Evolutionary conservation across 2,329 filamentous ascomycete species (phyloP).

Genomic region (Fusarium sp.): DNA sequence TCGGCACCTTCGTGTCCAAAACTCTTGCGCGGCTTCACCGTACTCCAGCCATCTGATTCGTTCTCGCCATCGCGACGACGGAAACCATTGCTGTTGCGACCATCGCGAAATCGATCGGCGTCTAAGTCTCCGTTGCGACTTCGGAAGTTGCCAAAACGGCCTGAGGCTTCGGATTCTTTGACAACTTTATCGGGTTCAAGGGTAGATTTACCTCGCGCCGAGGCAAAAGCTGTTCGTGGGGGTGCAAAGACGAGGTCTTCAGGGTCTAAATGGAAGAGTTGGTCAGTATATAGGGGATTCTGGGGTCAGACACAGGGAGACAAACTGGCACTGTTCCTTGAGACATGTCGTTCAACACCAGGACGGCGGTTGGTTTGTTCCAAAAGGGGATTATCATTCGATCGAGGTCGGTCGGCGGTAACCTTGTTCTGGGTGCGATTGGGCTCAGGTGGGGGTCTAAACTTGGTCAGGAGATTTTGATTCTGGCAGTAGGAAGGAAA

Average conservation of each 20-base stretch:
- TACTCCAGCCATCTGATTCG: constrained; percentile 79
- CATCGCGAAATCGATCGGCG: constrained; percentile 62
- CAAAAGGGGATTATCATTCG: constrained; percentile 57
- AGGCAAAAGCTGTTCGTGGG: constrained; percentile 84
- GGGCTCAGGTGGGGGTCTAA: constrained; percentile 59
- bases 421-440: constrained; percentile 59
- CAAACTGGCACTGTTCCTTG: constrained; percentile 68
- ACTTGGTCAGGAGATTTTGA: constrained; percentile 36
- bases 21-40: constrained; percentile 78
- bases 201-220: constrained; percentile 69
- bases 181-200: constrained; percentile 64
- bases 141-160: constrained; percentile 70
- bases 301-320: constrained; percentile 24
- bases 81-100: constrained; percentile 59
- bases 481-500: constrained; percentile 7
- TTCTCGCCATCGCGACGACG: constrained; percentile 67
- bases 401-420: constrained; percentile 57
- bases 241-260: constrained; percentile 90
- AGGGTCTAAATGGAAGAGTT: constrained; percentile 58
- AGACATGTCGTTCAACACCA: constrained; percentile 63
- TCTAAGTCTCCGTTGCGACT: constrained; percentile 63
- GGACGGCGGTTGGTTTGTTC: constrained; percentile 65
- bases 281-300: constrained; percentile 23
- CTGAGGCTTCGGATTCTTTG: constrained; percentile 64
- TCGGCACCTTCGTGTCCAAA: constrained; percentile 78